Base-by-base conservation (phyloP, 805 yeast genomes). In the Spathaspora hagerdaliae region DNA sequence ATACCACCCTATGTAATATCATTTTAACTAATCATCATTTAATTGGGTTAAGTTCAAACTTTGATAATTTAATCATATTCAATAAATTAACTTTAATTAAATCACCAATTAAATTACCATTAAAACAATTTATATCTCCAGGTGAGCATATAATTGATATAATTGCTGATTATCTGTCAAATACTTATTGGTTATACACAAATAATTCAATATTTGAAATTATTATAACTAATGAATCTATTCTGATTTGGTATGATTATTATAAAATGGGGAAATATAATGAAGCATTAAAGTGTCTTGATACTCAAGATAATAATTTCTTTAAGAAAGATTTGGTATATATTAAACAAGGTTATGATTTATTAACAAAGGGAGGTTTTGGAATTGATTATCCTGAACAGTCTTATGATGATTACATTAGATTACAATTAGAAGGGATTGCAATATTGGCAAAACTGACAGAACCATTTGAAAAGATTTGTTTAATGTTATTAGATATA, bases 141-240 rank as follows among this genome's bases (percentile, higher is more conserved):
- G 38, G 38, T 27, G 53, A 51, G 14, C 41, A 43, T 13, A 45
- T 65, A 1, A 12, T 57, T 14, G 74, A 71, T 4, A 49, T 69
- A 2, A 53, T 63, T 0, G 60, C 64, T 6, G 76, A 71, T 45
- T 45, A 55, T 31, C 38, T 38, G 1, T 50, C 56, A 1, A 58
- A 71, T 1, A 87, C 98, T 0, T 86, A 71, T 54, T 94, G 99
- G 99, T 63, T 86, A 3, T 87, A 71, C 54, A 79, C 94, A 0
- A 62, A 67, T 10, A 57, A 65, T 5, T 73, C 72, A 41, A 79
- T 94, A 8, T 86, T 76, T 58, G 99, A 94, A 59, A 64, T 94
- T 6, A 73, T 84, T 8, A 69, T 87, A 10, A 75, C 75, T 32
- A 77, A 85, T 56, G 97, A 92, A 60, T 71, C 82, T 5, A 68